phyloP scores from a whole-genome alignment of 1,284 basidiomycete species.

The Tilletia caries region DNA sequence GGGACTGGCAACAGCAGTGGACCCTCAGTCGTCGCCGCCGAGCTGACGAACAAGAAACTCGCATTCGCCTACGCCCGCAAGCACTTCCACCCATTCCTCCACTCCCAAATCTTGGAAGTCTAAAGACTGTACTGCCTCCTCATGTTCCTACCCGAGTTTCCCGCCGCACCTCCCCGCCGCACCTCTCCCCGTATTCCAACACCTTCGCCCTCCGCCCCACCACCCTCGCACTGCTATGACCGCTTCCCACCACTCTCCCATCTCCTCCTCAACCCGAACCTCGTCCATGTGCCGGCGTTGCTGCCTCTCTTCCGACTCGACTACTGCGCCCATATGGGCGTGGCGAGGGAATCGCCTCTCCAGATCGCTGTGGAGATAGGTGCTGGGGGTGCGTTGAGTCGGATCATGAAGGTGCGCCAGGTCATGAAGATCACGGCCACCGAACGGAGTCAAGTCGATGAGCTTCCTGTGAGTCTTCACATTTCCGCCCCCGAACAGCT shows the following conservation, averaged over 20 bases:
- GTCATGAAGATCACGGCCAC: slow-evolving; percentile 87
- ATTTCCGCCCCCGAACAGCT: no score
- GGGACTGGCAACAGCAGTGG: background rate
- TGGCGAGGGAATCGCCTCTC: slow-evolving; percentile 82
- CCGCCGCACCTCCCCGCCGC: background rate
- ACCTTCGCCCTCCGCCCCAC: background rate
- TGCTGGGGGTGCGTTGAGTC: slow-evolving; percentile 77
- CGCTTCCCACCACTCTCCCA: slow-evolving; percentile 36
- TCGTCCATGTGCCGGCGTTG: slow-evolving; percentile 64
- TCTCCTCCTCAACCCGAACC: slow-evolving; percentile 28
- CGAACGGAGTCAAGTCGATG: slow-evolving; percentile 83
- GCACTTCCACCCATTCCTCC: slow-evolving; percentile 68
- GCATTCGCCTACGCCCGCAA: slow-evolving; percentile 73
- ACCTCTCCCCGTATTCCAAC: background rate
- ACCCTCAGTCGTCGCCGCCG: background rate
- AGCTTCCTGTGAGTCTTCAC: slow-evolving; percentile 81
- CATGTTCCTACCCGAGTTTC: slow-evolving; percentile 63
- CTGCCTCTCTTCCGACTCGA: slow-evolving; percentile 80
- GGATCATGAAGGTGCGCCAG: slow-evolving; percentile 85
- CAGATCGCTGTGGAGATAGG: slow-evolving; percentile 84
- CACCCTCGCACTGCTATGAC: slow-evolving; percentile 21
- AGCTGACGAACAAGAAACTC: slow-evolving; percentile 25
- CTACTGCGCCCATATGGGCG: slow-evolving; percentile 78
- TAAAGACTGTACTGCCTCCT: slow-evolving; percentile 73
- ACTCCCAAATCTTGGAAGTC: slow-evolving; percentile 66